Evolutionary conservation across 257 asterid species (phyloP).

Genomic region (Penstemon eatonii): DNA sequence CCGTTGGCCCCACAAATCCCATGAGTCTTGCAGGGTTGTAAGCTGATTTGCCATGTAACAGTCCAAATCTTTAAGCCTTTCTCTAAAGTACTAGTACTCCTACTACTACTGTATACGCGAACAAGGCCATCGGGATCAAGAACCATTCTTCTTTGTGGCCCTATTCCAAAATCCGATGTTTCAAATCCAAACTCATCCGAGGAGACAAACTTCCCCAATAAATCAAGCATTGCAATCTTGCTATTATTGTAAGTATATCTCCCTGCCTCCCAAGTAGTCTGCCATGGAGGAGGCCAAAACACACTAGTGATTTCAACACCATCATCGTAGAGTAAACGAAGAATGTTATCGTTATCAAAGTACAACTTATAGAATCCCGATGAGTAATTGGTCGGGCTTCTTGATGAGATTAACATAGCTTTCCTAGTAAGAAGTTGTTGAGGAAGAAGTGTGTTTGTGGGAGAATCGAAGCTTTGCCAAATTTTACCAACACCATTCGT

Average conservation of each 20-base stretch:
- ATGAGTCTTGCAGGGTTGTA: slow-evolving; percentile 31
- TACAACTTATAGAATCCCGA: slow-evolving; percentile 39
- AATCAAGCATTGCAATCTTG: slow-evolving; percentile 5
- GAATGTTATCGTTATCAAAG: slow-evolving; percentile 38
- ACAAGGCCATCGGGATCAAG: slow-evolving; percentile 37
- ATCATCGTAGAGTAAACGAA: slow-evolving; percentile 15
- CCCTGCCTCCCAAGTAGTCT: neutral
- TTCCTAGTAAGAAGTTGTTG: slow-evolving; percentile 21
- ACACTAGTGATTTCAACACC: slow-evolving; percentile 11
- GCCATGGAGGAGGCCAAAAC: slow-evolving; percentile 21
- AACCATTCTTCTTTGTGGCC: slow-evolving; percentile 4
- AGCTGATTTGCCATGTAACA: slow-evolving; percentile 36
- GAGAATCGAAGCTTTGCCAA: slow-evolving; percentile 45
- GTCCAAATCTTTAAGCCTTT: slow-evolving; percentile 16
- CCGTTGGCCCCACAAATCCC: slow-evolving; percentile 42
- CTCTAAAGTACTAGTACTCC: no score
- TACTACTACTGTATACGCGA: slow-evolving; percentile 25
- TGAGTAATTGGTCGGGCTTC: slow-evolving; percentile 35
- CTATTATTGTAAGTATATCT: slow-evolving; percentile 2
- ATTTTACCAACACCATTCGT: neutral
- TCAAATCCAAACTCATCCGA: neutral
- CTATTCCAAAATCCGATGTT: slow-evolving; percentile 8
- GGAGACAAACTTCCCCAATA: neutral
- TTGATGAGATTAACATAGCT: slow-evolving; percentile 29
- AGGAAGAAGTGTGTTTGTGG: slow-evolving; percentile 42